phyloP scores from a whole-genome alignment of 176 grass and related monocot genomes.

The Triticum monococcum region DNA sequence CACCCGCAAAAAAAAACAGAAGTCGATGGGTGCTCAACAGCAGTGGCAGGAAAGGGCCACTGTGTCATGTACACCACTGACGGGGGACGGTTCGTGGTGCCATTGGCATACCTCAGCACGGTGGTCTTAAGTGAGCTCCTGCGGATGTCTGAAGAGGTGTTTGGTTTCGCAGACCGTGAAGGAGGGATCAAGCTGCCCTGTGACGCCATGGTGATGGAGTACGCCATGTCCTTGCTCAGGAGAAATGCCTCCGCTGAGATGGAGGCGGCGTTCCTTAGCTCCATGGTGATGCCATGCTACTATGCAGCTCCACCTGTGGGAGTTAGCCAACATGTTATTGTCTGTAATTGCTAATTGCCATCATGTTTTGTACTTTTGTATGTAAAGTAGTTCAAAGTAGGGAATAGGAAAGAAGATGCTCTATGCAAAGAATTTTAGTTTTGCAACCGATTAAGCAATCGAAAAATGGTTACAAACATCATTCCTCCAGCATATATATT shows the following conservation, averaged over 20 bases:
- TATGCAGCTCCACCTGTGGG: background rate
- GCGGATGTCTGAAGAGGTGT: conserved; percentile 44
- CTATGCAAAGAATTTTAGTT: background rate
- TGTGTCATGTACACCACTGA: conserved; percentile 26
- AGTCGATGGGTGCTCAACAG: background rate
- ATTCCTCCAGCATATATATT: background rate
- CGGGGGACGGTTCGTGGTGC: conserved; percentile 20
- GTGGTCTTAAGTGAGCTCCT: conserved; percentile 33
- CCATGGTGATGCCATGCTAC: conserved; percentile 18
- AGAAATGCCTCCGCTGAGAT: conserved; percentile 38
- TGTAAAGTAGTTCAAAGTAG: background rate
- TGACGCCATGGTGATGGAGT: conserved; percentile 44
- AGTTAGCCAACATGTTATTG: conserved; percentile 23
- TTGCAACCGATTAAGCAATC: background rate
- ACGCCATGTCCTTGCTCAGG: conserved; percentile 38
- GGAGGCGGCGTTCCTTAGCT: conserved; percentile 42
- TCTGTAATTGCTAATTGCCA: conserved; percentile 34
- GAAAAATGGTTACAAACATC: background rate
- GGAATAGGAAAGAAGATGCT: background rate
- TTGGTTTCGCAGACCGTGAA: conserved; percentile 30
- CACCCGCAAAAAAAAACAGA: background rate
- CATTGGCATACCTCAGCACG: conserved; percentile 21
- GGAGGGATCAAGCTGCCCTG: conserved; percentile 46
- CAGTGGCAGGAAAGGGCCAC: conserved; percentile 10
- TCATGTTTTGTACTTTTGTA: background rate